Evolutionary conservation across 768 basidiomycete species (phyloP).

Genomic region (Stropharia rugosoannulata): DNA sequence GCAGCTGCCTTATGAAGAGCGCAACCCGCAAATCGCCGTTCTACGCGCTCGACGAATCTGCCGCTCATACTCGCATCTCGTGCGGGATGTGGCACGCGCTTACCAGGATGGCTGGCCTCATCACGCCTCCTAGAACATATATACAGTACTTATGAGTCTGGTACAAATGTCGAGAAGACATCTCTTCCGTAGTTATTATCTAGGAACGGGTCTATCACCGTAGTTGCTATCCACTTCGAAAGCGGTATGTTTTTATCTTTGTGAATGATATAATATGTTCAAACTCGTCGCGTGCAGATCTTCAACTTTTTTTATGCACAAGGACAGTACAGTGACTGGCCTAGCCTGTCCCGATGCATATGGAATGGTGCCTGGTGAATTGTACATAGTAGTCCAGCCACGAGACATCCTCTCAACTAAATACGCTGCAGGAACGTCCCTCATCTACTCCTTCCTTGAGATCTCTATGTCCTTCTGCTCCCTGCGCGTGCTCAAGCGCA

Average conservation of each 20-base stretch:
- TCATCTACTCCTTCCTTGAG: conserved; percentile 78
- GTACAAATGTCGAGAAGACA: conserved; percentile 76
- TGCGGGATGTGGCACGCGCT: conserved; percentile 76
- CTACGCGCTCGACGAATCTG: conserved; percentile 71
- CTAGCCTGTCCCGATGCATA: conserved; percentile 78
- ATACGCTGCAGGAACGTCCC: conserved; percentile 54
- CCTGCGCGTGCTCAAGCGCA: conserved; percentile 53
- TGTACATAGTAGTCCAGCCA: no score
- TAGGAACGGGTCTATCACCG: conserved; percentile 80
- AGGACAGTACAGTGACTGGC: conserved; percentile 58
- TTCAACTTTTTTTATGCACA: conserved; percentile 79
- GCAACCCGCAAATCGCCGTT: conserved; percentile 58
- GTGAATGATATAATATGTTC: not conserved
- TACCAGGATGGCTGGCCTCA: conserved; percentile 81
- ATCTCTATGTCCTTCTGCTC: conserved; percentile 80
- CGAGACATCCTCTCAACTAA: no score
- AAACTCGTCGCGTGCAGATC: conserved; percentile 39
- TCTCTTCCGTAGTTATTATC: conserved; percentile 60
- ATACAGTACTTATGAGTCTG: conserved; percentile 69
- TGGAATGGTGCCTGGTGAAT: conserved; percentile 72
- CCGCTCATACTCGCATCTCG: conserved; percentile 73
- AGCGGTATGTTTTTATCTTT: conserved; percentile 40
- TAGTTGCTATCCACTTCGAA: conserved; percentile 73
- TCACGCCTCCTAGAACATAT: conserved; percentile 85
- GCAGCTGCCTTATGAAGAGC: conserved; percentile 50